Evolutionary conservation across 345 rosid species (phyloP).

Genomic region (Moricandia moricandioides): DNA sequence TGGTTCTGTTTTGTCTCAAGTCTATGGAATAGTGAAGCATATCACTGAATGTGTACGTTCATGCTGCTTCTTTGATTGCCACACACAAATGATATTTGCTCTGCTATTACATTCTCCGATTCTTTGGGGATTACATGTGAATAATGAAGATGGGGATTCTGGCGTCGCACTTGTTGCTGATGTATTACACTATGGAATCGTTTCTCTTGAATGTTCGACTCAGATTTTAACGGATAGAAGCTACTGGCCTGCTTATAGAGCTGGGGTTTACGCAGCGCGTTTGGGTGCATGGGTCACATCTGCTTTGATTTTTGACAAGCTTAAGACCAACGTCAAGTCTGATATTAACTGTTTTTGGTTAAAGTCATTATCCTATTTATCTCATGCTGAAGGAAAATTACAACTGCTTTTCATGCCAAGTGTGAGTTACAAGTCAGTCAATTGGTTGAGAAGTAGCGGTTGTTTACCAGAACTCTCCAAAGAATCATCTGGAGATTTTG

Average conservation of each 20-base stretch:
- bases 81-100: constrained; percentile 40
- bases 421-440: constrained; percentile 32
- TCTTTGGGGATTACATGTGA: constrained; percentile 38
- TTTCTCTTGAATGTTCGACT: constrained; percentile 50
- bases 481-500: constrained; percentile 27
- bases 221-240: constrained; percentile 50
- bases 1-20: constrained; percentile 38
- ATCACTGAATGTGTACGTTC: constrained; percentile 45
- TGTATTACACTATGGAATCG: constrained; percentile 41
- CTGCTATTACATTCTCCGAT: constrained; percentile 48
- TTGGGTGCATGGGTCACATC: constrained; percentile 76
- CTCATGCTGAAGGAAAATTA: constrained; percentile 57
- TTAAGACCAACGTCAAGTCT: constrained; percentile 50
- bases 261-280: constrained; percentile 61
- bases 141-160: constrained; percentile 21
- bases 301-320: constrained; percentile 60
- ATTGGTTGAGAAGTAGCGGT: constrained; percentile 38
- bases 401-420: constrained; percentile 48
- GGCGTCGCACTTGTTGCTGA: constrained; percentile 23
- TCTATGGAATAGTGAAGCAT: constrained; percentile 49
- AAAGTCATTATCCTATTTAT: constrained; percentile 54
- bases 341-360: constrained; percentile 58
- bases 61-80: constrained; percentile 47
- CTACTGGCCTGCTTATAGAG: constrained; percentile 72
- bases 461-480: constrained; percentile 30